phyloP scores from a whole-genome alignment of 768 basidiomycete species.

The Pilatotrama ljubarskyi region DNA sequence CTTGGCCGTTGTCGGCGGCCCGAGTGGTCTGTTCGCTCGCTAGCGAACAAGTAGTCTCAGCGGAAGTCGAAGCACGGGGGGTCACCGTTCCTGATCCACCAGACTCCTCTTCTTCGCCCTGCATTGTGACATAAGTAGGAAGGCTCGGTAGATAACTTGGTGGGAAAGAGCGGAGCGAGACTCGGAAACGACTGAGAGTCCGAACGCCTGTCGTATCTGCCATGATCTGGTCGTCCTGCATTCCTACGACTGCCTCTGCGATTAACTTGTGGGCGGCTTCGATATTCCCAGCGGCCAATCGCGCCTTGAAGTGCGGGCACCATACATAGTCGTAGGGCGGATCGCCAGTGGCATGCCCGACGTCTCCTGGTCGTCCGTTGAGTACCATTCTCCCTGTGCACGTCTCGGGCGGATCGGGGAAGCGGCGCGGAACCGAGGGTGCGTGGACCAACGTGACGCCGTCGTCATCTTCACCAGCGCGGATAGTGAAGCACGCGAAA shows the following conservation, averaged over 20 bases:
- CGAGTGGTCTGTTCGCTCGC: too few relatives aligned
- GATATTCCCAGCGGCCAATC: background rate
- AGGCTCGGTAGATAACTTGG: too few relatives aligned
- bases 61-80: background rate
- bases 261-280: background rate
- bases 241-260: background rate
- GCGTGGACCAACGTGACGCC: background rate
- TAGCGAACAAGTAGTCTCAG: too few relatives aligned
- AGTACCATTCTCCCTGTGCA: background rate
- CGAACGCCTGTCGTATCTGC: background rate
- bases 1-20: background rate
- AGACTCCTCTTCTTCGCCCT: too few relatives aligned
- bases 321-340: conserved; percentile 9
- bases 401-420: background rate
- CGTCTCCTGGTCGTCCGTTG: background rate
- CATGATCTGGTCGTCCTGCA: background rate
- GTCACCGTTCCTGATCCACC: too few relatives aligned
- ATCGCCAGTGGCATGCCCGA: background rate
- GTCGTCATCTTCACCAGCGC: background rate
- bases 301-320: conserved; percentile 13
- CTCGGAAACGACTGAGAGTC: too few relatives aligned
- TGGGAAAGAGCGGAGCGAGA: too few relatives aligned
- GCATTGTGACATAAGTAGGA: too few relatives aligned
- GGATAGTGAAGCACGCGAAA: background rate
- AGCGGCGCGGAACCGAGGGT: background rate